Evolutionary conservation across 2,329 filamentous ascomycete species (phyloP).

Genomic region (Alternaria panax): DNA sequence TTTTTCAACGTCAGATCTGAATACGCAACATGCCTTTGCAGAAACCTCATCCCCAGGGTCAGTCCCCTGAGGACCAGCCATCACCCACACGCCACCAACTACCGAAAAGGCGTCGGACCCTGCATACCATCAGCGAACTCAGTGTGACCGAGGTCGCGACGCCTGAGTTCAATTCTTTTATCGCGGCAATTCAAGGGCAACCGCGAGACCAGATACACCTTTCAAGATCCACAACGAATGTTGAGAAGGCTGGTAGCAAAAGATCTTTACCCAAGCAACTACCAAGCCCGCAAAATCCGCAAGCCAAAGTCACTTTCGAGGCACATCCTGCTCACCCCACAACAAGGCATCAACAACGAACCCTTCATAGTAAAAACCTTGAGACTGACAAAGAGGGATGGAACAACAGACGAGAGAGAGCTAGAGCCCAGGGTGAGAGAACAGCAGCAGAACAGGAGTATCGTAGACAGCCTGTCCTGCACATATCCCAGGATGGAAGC

Average conservation of each 20-base stretch:
- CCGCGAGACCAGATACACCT: constrained; percentile 4
- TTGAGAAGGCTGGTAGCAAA: constrained; percentile 17
- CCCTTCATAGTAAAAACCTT: neutral
- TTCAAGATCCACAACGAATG: neutral
- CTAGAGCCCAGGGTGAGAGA: constrained; percentile 26
- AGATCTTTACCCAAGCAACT: constrained; percentile 28
- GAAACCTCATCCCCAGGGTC: constrained; percentile 20
- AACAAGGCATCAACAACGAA: constrained; percentile 7
- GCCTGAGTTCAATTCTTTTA: constrained; percentile 18
- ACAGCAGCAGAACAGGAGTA: constrained; percentile 21
- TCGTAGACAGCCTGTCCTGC: constrained; percentile 17
- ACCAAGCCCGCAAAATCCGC: neutral
- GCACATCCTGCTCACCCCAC: constrained; percentile 10
- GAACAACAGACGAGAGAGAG: constrained; percentile 29
- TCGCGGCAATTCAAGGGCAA: constrained; percentile 10
- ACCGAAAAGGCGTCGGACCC: constrained; percentile 34
- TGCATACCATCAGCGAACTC: constrained; percentile 42
- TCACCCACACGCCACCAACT: constrained; percentile 10
- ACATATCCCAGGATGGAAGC: constrained; percentile 16
- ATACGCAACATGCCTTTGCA: constrained; percentile 29
- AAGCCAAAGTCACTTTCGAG: constrained; percentile 2
- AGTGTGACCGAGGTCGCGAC: constrained; percentile 21
- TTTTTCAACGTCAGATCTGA: neutral
- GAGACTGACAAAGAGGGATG: constrained; percentile 20
- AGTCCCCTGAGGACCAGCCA: constrained; percentile 5